Evolutionary conservation across 768 basidiomycete species (phyloP), one percentile per base, ranked within the genome.

Genomic region (Roridomyces roridus): DNA sequence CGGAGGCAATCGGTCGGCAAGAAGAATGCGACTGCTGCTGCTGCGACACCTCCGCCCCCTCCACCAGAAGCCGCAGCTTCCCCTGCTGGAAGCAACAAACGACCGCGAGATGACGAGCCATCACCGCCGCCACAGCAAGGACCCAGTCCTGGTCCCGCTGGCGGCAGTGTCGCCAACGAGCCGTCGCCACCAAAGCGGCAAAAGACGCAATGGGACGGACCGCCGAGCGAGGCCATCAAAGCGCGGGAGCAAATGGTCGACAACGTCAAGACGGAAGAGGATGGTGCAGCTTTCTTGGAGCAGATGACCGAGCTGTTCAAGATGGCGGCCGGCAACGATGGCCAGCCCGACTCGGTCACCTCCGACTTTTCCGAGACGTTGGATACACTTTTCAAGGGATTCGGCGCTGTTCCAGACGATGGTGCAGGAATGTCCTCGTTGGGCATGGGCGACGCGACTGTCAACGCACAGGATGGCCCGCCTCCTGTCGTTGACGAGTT

Each of bases 181-280:
- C 84, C 82, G 7, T 88, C 88, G 7, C 86, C 89, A 6, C 87
- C 90, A 14, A 92, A 92, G 73, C 84, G 87, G 43, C 67, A 72
- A 45, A 89, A 88, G 77, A 84, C 81, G 20, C 88, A 92, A 50
- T 90, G 86, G 85, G 87, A 89, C 43, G 81, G 82, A 9, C 76
- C 82, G 23, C 73, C 80, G 15, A 85, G 75, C 59, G 84, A 87
- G 39, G 78, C 74, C 23, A 65, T 84, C 51, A 65, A 69, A 60
- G 75, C 75, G 64, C 80, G 78, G 65, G 69, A 69, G 6, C 78
- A 79, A 47, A 72, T 64, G 18, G 68, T 77, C 4, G 77, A 78
- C 45, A 80, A 77, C 49, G 78, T 88, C 65, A 84, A 87, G 77
- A 84, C 84, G 0, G 85, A 86, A 36, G 88, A 89, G 45, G 88